Base-by-base conservation (phyloP, 257 asterid species). In the Capsicum baccatum region DNA sequence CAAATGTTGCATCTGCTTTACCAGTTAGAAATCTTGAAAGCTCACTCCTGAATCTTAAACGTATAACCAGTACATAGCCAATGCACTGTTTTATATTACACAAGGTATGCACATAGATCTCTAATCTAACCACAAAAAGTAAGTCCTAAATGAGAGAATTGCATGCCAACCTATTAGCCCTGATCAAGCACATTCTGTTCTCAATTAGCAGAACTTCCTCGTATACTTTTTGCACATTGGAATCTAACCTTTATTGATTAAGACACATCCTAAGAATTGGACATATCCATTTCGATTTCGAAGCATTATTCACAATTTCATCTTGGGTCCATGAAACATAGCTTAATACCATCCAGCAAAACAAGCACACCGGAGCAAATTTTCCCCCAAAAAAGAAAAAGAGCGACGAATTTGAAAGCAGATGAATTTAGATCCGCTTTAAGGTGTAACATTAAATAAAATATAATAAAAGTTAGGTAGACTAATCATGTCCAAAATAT, bases 381-480 rank as follows among this genome's bases (percentile, higher is more conserved):
- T 17, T 12, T n/a, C 39, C 42, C 33, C 33, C 33, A 26, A 26
- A 26, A 26, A 26, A 26, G 33, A 26, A 19, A 48, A 48, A 19
- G 47, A 48, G 50, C 17, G 60, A 11, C 19, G n/a, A 59, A 48
- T 19, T 6, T 19, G 44, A 74, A 74, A 74, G 80, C 59, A 73
- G 80, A 44, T 50, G 80, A 50, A 26, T 21, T 19, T 19, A 74
- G 80, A 74, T 50, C 80, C 48, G 60, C 21, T 50, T 7, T 14
- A 50, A 50, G 44, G 62, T 5, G 42, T 48, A 59, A 21, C 59
- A 48, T 73, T 26, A 19, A 48, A 11, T 17, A 11, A 19, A 47
- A 6, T 21, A 73, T 59, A 19, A 50, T 42, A 73, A 73, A 21
- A 73, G 80, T 73, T 19, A 74, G 80, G 60, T 74, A 50, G 80